phyloP scores from a whole-genome alignment of 306 rosid genomes.

The Cucurbita moschata region DNA sequence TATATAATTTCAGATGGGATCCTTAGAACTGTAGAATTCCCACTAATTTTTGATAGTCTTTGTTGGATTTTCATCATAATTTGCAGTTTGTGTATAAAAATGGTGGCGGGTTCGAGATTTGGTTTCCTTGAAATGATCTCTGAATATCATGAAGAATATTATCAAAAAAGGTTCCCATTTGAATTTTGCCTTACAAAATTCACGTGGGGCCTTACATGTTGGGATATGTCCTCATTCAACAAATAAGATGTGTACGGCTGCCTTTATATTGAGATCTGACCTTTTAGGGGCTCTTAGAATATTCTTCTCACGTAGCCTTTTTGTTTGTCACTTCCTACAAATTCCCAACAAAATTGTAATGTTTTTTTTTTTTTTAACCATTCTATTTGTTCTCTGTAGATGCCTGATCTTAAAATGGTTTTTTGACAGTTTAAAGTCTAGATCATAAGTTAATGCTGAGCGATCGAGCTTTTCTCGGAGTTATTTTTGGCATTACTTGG shows the following conservation, averaged over 20 bases:
- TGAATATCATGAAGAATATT: slow-evolving; percentile 2
- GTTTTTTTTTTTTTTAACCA: background rate
- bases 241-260: slow-evolving; percentile 8
- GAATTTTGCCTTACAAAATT: background rate
- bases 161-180: background rate
- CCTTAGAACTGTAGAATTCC: background rate
- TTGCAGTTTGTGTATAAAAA: background rate
- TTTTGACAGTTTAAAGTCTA: background rate
- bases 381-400: background rate
- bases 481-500: background rate
- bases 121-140: slow-evolving; percentile 2
- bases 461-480: background rate
- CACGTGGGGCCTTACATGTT: slow-evolving; percentile 11
- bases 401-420: background rate
- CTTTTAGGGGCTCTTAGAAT: slow-evolving; percentile 11
- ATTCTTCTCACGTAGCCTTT: slow-evolving; percentile 7
- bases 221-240: slow-evolving; percentile 10
- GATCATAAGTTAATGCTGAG: background rate
- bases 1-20: background rate
- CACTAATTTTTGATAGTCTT: background rate
- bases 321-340: background rate
- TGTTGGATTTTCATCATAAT: background rate
- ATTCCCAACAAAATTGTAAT: background rate
- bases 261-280: slow-evolving; percentile 8
- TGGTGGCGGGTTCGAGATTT: background rate